Percentiles rank a stretch among this genome's conserved stretches.
phyloP scores from a whole-genome alignment of 2,329 filamentous ascomycete genomes.

The Nannizzia gypsea region DNA sequence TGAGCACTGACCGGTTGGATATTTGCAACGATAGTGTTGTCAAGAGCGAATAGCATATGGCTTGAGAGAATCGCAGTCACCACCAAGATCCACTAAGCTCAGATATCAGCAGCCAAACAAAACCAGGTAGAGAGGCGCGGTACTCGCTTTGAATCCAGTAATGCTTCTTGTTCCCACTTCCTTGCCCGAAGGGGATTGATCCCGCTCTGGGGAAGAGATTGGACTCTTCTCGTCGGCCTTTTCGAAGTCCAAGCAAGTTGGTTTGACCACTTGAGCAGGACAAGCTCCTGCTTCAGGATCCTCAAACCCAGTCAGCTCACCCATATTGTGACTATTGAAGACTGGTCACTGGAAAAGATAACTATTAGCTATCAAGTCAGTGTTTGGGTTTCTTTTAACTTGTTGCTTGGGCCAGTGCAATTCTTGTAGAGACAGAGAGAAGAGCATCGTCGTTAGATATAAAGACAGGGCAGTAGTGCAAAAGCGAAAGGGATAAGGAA shows the following conservation, averaged over 20 bases:
- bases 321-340: background rate
- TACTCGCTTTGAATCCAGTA: background rate
- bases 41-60: background rate
- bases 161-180: background rate
- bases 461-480: background rate
- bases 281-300: background rate
- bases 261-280: too few species aligned
- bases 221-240: background rate
- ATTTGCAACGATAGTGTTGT: conserved; percentile 3
- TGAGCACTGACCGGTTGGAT: conserved; percentile 22
- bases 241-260: background rate
- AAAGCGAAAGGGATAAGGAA: background rate
- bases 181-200: background rate
- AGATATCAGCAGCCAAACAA: background rate
- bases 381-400: too few species aligned
- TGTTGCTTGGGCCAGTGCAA: background rate
- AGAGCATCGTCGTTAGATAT: background rate
- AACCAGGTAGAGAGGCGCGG: background rate
- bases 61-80: background rate
- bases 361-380: too few species aligned
- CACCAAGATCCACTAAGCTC: background rate
- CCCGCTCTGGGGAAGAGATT: background rate
- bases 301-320: background rate
- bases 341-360: too few species aligned
- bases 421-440: background rate